Evolutionary conservation across 208 protist species (phyloP).

Genomic region (Leishmania major): DNA sequence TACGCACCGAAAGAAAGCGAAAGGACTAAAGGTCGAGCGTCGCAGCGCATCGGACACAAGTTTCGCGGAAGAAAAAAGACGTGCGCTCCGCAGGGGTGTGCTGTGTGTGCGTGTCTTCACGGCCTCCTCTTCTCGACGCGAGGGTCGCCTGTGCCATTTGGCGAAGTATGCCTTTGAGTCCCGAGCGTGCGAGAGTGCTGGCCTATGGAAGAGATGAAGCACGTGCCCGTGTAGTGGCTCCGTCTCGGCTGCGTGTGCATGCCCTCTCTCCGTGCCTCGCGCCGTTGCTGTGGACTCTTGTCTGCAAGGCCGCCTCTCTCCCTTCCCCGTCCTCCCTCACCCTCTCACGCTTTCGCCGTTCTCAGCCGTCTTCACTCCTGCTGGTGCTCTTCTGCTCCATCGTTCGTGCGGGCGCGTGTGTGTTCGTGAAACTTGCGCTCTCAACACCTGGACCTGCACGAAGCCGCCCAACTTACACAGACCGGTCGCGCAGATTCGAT

Average conservation of each 20-base stretch:
- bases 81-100: background rate
- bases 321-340: background rate
- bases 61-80: background rate
- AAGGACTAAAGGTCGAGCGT: background rate
- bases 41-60: background rate
- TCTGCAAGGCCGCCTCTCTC: background rate
- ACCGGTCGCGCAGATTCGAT: too few species aligned
- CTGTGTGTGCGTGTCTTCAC: background rate
- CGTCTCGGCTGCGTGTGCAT: background rate
- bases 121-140: background rate
- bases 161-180: background rate
- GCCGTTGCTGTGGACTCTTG: background rate
- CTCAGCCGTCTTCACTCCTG: background rate
- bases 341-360: background rate
- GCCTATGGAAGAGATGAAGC: background rate
- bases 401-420: background rate
- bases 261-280: background rate
- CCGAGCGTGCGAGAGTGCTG: background rate
- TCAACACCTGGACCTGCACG: too few species aligned
- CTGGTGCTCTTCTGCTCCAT: constrained; percentile 4
- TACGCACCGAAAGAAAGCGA: background rate
- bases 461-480: too few species aligned
- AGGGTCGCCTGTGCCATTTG: background rate
- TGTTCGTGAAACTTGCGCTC: too few species aligned
- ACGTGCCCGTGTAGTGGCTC: background rate